A percentile compares a stretch with the other conserved stretches of the same genome.
Conservation (phyloP, 345 rosid species). For the Hibiscus mutabilis region DNA sequence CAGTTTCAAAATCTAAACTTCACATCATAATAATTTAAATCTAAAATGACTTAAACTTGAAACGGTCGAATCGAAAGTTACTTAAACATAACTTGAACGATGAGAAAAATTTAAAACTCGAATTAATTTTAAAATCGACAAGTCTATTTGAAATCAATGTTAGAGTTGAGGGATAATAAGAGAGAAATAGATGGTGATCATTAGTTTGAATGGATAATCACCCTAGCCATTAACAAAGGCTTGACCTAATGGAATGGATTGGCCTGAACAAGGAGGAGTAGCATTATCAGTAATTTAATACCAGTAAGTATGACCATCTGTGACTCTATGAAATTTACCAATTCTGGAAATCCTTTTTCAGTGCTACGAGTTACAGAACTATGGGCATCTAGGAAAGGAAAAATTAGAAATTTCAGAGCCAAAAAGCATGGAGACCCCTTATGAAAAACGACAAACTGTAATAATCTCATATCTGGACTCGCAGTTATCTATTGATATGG, state of each 20-base stretch:
- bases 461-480: conserved; percentile 20
- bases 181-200: not conserved
- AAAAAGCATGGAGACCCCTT: conserved; percentile 2
- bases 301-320: conserved; percentile 6
- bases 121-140: no score
- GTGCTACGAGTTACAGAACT: conserved; percentile 12
- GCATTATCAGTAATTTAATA: conserved; percentile 6
- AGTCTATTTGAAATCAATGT: not conserved
- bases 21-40: no score
- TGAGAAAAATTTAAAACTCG: not conserved
- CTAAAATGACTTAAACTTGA: no score
- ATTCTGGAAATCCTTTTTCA: not conserved
- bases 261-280: not conserved
- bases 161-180: not conserved
- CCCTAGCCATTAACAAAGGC: not conserved
- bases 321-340: conserved; percentile 18
- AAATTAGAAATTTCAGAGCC: not conserved
- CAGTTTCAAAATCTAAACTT: no score
- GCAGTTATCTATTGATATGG: not conserved
- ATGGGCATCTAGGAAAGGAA: conserved; percentile 1
- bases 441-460: conserved; percentile 34
- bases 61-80: no score
- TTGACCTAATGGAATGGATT: not conserved
- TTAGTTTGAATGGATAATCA: not conserved
- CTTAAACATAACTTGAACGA: no score